Percentiles rank a stretch among this genome's conserved stretches.
These are phyloP conservation scores for Phytophthora multivora DNA, from an alignment of 352 stramenopile genomes.

Conservation along the genomic window DNA sequence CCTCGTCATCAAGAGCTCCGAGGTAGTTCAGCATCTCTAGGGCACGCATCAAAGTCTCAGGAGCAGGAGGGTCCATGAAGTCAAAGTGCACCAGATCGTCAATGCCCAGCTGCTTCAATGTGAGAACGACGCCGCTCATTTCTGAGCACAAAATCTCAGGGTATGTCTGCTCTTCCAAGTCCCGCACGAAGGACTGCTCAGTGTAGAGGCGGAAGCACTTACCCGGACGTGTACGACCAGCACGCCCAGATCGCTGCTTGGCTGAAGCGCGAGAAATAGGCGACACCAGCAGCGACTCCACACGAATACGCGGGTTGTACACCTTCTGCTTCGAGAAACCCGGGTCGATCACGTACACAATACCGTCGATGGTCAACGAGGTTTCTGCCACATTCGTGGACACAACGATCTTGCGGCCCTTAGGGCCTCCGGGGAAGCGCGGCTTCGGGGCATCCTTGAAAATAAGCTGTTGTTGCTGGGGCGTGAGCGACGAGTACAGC, in stretches of 20 bases:
- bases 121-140: constrained; percentile 97
- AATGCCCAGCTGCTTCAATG: constrained; percentile 98
- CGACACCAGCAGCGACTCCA: constrained; percentile 98
- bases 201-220: constrained; percentile 99
- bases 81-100: constrained; percentile 99
- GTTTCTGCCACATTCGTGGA: constrained; percentile 99
- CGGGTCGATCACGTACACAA: constrained; percentile 99
- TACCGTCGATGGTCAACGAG: constrained; percentile 99
- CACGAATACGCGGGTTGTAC: constrained; percentile 98
- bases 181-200: constrained; percentile 96
- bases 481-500: constrained; percentile 98
- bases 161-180: constrained; percentile 99
- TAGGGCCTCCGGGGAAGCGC: constrained; percentile 80
- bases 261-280: constrained; percentile 97
- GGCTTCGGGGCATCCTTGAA: constrained; percentile 97
- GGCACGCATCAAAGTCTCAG: constrained; percentile 98
- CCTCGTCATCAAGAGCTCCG: constrained; percentile 97
- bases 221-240: constrained; percentile 90
- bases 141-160: constrained; percentile 98
- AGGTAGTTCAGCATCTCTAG: constrained; percentile 99
- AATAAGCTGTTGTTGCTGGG: constrained; percentile 99
- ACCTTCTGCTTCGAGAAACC: constrained; percentile 99
- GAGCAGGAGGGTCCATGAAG: constrained; percentile 99
- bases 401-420: constrained; percentile 97
- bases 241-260: constrained; percentile 93